Evolutionary conservation across 129 eudicot genomes (phyloP).

Genomic region (Sambucus nigra): DNA sequence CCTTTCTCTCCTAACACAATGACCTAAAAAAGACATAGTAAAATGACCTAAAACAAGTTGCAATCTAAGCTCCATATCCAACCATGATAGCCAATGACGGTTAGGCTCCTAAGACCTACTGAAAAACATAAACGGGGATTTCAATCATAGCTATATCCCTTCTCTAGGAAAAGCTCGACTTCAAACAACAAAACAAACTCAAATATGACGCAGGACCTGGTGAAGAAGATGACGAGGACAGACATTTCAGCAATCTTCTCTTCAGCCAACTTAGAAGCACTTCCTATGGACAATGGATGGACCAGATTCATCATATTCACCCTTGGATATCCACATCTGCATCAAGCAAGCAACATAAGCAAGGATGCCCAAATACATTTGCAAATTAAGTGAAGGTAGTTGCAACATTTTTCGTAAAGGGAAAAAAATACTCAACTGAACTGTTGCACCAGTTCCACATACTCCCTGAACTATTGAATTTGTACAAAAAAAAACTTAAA

Average conservation of each 20-base stretch:
- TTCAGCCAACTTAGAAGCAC: constrained; percentile 24
- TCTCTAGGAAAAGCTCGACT: constrained; percentile 1
- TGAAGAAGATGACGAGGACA: not conserved
- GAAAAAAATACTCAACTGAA: no score
- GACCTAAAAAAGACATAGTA: not conserved
- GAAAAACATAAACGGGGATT: not conserved
- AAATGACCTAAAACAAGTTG: not conserved
- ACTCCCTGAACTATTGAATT: no score
- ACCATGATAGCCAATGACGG: not conserved
- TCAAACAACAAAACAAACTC: constrained; percentile 12
- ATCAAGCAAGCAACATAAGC: constrained; percentile 8
- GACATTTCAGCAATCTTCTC: not conserved
- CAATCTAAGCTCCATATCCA: not conserved
- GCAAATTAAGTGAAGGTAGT: not conserved
- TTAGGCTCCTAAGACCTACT: constrained; percentile 9
- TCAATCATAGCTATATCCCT: not conserved
- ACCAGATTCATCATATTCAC: constrained; percentile 35
- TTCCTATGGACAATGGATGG: constrained; percentile 33
- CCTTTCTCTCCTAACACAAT: constrained; percentile 7
- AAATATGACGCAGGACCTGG: constrained; percentile 1
- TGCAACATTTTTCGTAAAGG: no score
- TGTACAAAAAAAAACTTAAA: no score
- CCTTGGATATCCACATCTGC: constrained; percentile 43
- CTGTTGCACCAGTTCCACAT: no score
- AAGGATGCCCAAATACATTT: not conserved